Percentiles rank a stretch among this genome's conserved stretches.
Conservation (phyloP, 148 eudicot species). For the Suaeda aralocaspica region DNA sequence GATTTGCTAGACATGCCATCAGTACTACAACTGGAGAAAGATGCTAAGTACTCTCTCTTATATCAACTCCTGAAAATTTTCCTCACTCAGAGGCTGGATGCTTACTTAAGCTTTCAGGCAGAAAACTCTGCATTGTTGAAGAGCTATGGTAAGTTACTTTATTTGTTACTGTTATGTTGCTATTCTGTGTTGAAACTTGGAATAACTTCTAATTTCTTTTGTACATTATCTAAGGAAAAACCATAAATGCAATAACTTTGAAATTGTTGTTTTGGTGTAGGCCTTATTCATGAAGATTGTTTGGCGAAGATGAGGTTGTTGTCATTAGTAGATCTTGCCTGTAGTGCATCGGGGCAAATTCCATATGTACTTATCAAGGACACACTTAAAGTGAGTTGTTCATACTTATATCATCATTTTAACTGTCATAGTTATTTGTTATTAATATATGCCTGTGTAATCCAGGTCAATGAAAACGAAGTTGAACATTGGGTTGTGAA, state of each 20-base stretch:
- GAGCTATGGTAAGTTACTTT: constrained; percentile 49
- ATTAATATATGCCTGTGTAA: constrained; percentile 2
- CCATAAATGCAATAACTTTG: too few relatives aligned
- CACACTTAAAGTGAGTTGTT: constrained; percentile 47
- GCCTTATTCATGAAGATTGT: constrained; percentile 91
- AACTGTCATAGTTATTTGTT: background rate
- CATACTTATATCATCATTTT: background rate
- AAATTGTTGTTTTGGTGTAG: constrained; percentile 36
- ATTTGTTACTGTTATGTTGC: too few relatives aligned
- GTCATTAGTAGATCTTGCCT: constrained; percentile 81
- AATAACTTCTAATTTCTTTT: too few relatives aligned
- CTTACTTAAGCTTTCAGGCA: constrained; percentile 62
- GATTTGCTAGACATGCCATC: constrained; percentile 88
- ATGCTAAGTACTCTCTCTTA: constrained; percentile 49
- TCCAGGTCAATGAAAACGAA: constrained; percentile 71
- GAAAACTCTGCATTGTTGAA: constrained; percentile 55
- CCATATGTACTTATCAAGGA: constrained; percentile 74
- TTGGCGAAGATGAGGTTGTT: constrained; percentile 78
- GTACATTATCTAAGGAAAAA: too few relatives aligned
- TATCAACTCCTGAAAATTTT: constrained; percentile 83
- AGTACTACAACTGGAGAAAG: constrained; percentile 81
- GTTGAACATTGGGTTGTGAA: constrained; percentile 88
- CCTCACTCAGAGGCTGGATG: constrained; percentile 71
- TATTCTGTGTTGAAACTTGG: too few relatives aligned
- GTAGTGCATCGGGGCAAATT: constrained; percentile 62